A percentile compares a stretch with the other conserved stretches of the same genome.
Conservation (phyloP, 768 basidiomycete genomes). For the Calocybe gangraenosa region DNA sequence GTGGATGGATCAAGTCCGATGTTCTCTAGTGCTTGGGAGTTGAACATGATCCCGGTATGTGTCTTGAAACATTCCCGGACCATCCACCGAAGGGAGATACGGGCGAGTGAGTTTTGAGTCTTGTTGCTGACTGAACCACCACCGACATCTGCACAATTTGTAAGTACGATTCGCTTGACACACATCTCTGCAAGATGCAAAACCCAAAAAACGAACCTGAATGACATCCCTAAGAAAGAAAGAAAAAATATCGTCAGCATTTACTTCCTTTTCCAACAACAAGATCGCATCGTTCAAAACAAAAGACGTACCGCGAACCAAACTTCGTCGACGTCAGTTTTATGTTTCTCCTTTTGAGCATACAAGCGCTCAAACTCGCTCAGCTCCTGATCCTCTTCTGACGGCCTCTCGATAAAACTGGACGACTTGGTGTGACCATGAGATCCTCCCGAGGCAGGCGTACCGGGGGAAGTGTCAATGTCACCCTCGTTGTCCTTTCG, state of each 20-base stretch:
- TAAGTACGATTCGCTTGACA: background rate
- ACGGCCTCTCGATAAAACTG: background rate
- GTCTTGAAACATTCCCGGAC: conserved; percentile 59
- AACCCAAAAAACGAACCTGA: conserved; percentile 24
- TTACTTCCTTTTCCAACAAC: background rate
- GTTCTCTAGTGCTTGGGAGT: conserved; percentile 35
- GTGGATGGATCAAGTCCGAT: conserved; percentile 40
- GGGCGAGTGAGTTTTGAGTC: conserved; percentile 36
- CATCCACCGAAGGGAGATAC: conserved; percentile 67
- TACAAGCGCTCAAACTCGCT: conserved; percentile 29
- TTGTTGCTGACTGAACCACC: conserved; percentile 52
- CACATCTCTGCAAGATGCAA: background rate
- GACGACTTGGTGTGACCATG: background rate
- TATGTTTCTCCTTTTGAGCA: conserved; percentile 17
- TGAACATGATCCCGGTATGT: conserved; percentile 57
- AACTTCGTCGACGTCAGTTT: conserved; percentile 54
- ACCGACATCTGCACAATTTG: conserved; percentile 39
- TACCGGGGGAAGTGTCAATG: background rate
- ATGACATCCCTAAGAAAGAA: conserved; percentile 44
- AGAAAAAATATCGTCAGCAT: background rate
- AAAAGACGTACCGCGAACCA: conserved; percentile 58
- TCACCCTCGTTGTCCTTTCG: background rate
- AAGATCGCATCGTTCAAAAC: no score
- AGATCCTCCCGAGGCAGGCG: background rate
- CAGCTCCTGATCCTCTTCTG: conserved; percentile 20